phyloP scores from a whole-genome alignment of 441 rosid genomes.

The Euphorbia neoarborescens region DNA sequence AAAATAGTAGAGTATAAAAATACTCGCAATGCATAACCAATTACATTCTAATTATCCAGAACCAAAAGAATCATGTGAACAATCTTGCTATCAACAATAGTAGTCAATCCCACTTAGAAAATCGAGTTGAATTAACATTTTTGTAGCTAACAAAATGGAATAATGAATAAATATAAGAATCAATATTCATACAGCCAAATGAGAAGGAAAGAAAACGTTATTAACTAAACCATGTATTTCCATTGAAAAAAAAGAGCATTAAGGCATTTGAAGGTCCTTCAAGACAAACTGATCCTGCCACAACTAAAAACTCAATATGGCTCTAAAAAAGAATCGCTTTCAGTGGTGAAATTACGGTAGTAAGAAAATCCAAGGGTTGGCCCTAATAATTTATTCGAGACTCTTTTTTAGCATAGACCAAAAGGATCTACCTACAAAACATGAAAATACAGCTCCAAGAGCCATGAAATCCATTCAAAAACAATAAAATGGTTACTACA shows the following conservation, averaged over 20 bases:
- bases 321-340: background rate
- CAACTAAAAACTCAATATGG: background rate
- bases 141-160: background rate
- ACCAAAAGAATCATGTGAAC: background rate
- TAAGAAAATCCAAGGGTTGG: too few species aligned
- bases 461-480: too few species aligned
- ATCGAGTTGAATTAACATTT: background rate
- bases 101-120: background rate
- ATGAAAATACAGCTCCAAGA: background rate
- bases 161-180: constrained; percentile 1
- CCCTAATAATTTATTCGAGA: too few species aligned
- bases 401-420: too few species aligned
- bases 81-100: background rate
- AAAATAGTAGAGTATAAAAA: constrained; percentile 16
- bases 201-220: background rate
- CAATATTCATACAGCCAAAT: background rate
- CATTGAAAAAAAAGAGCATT: background rate
- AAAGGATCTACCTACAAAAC: too few species aligned
- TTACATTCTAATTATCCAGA: background rate
- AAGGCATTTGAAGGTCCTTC: background rate
- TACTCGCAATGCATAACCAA: constrained; percentile 6
- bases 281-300: background rate
- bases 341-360: too few species aligned
- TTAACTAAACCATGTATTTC: background rate
- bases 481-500: too few species aligned